Conservation (phyloP, 345 rosid genomes). For the Streptanthus diversifolius region DNA sequence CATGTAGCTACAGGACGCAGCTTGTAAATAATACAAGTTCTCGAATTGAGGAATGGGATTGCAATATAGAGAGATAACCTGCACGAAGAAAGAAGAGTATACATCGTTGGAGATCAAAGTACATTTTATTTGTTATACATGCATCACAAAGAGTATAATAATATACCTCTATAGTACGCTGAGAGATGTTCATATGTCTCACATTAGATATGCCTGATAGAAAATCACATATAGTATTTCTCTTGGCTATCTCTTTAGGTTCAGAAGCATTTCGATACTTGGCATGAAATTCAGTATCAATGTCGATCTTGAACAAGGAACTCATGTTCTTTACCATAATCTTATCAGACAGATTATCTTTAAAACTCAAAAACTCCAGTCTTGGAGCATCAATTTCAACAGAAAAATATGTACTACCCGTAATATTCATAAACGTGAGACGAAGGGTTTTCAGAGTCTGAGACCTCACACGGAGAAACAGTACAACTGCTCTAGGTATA, state of each 20-base stretch:
- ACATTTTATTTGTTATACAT: background rate
- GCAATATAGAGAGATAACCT: background rate
- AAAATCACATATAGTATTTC: background rate
- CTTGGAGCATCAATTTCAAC: constrained; percentile 15
- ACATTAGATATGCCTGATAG: background rate
- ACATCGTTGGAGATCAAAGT: background rate
- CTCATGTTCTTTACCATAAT: background rate
- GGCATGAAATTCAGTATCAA: background rate
- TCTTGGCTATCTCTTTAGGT: too few species aligned
- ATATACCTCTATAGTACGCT: background rate
- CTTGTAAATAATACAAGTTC: background rate
- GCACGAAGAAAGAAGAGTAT: background rate
- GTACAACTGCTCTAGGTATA: too few species aligned
- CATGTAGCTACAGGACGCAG: background rate
- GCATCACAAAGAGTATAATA: background rate
- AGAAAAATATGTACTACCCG: too few species aligned
- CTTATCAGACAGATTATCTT: background rate
- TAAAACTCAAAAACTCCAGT: background rate
- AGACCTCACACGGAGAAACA: constrained; percentile 6
- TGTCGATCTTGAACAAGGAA: background rate
- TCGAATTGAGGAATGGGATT: background rate
- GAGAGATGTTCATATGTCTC: background rate
- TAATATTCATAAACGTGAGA: background rate
- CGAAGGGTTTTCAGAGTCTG: background rate
- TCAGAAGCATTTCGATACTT: too few species aligned